These are phyloP conservation scores for Pyrus pyrifolia DNA, from an alignment of 306 rosid species.

Conservation along the genomic window DNA sequence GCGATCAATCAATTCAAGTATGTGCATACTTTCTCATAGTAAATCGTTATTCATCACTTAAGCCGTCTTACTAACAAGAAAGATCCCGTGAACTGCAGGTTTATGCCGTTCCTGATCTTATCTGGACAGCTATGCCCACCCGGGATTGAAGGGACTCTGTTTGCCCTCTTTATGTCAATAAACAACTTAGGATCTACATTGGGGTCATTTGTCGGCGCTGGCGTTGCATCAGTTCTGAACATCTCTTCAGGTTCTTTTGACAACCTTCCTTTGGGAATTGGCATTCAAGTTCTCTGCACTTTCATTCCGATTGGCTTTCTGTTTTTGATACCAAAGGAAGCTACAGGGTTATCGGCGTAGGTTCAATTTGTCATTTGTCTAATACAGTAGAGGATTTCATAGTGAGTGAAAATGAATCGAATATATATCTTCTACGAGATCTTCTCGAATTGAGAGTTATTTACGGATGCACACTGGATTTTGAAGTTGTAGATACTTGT, in stretches of 20 bases:
- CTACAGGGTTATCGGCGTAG: constrained; percentile 63
- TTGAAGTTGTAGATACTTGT: background rate
- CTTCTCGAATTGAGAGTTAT: constrained; percentile 13
- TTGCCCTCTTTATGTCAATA: constrained; percentile 87
- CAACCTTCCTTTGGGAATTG: constrained; percentile 55
- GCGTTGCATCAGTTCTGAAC: constrained; percentile 62
- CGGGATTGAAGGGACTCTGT: constrained; percentile 84
- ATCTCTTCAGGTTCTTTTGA: constrained; percentile 75
- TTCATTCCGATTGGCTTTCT: constrained; percentile 66
- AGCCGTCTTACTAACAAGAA: background rate
- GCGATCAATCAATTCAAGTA: constrained; percentile 79
- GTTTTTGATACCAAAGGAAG: constrained; percentile 79
- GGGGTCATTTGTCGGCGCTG: constrained; percentile 69
- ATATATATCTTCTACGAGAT: background rate
- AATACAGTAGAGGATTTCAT: background rate
- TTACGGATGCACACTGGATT: constrained; percentile 18
- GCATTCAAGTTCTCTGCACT: constrained; percentile 55
- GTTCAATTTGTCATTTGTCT: background rate
- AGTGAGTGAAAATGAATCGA: background rate
- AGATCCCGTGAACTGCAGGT: constrained; percentile 43
- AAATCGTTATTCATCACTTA: background rate
- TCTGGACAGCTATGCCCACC: constrained; percentile 89
- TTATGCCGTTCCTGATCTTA: constrained; percentile 81
- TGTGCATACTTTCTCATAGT: constrained; percentile 20
- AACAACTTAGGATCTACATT: constrained; percentile 68